A percentile compares a stretch with the other conserved stretches of the same genome.
phyloP scores from a whole-genome alignment of 345 rosid species.

The Isatis tinctoria region DNA sequence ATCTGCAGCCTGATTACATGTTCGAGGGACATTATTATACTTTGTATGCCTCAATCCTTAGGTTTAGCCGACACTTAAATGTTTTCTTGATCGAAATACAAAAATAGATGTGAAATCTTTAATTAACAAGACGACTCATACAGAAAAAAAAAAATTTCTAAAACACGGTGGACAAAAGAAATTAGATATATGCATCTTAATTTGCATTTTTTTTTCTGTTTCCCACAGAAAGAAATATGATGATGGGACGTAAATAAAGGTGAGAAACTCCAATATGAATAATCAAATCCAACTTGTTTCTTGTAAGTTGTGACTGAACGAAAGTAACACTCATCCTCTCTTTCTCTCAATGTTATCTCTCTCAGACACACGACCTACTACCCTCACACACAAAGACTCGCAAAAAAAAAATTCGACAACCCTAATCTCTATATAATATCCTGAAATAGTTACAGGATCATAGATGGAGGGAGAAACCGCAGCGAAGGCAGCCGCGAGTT shows the following conservation, averaged over 20 bases:
- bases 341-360: background rate
- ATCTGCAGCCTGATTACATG: too few species aligned
- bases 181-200: background rate
- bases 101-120: background rate
- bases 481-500: background rate
- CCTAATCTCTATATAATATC: slow-evolving; percentile 5
- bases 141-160: background rate
- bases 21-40: too few species aligned
- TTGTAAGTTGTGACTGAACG: slow-evolving; percentile 17
- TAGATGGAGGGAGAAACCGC: slow-evolving; percentile 21
- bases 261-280: slow-evolving; percentile 26
- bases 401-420: slow-evolving; percentile 5
- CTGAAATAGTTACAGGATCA: background rate
- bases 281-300: slow-evolving; percentile 29
- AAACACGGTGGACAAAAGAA: background rate
- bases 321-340: background rate
- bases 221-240: background rate
- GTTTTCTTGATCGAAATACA: background rate
- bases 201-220: background rate
- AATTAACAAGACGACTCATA: background rate
- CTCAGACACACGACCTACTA: background rate
- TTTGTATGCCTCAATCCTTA: background rate
- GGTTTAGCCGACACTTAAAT: background rate
- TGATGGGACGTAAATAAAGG: slow-evolving; percentile 30
- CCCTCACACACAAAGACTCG: background rate